Base-by-base conservation (phyloP, 306 rosid species). In the Rosa chinensis region DNA sequence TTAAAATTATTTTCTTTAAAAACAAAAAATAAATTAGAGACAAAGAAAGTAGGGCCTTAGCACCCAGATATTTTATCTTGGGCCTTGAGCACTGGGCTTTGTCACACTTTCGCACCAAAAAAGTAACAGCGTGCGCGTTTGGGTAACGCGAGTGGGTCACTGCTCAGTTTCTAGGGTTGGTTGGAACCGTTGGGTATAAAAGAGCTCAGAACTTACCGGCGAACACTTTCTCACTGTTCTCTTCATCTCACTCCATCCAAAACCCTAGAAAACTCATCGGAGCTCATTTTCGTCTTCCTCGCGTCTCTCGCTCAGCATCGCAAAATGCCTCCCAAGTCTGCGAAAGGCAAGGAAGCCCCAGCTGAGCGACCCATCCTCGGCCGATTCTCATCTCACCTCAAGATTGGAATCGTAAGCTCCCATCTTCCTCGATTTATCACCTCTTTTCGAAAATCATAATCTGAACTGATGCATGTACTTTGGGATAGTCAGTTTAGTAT, bases 311-410 rank as follows among this genome's bases (percentile, higher is more conserved):
- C 28, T 25, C 53, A 25, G 3, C 0, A 42, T 43, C 56, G 10
- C 17, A 91, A 59, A 77, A 94, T 94, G 98, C 97, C 98, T 85
- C 97, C 98, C 2, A 94, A 94, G 85, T 68, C 97, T 63, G 85
- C 96, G 37, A 94, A 94, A 76, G 89, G 90, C 10, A 94, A 94
- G 89, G 98, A 94, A 81, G 92, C 89, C 17, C 93, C 97, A 8
- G 92, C 85, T 58, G 98, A 94, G 84, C 89, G 97, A 45, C 85
- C 94, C 74, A 86, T 92, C 85, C 78, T 94, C 20, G 97, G 98
- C 82, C 96, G 98, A 68, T 90, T 92, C 84, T 94, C 98, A 32
- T 92, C 98, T 78, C 98, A 92, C 79, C 94, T 94, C 77, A 92
- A 94, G 83, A 94, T 94, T 82, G 98, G 98, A 79, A 94, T 94